Percentiles rank a stretch among this genome's conserved stretches.
Evolutionary conservation across 2,329 filamentous ascomycete species (phyloP).

Genomic region (Pseudopyricularia javanii): DNA sequence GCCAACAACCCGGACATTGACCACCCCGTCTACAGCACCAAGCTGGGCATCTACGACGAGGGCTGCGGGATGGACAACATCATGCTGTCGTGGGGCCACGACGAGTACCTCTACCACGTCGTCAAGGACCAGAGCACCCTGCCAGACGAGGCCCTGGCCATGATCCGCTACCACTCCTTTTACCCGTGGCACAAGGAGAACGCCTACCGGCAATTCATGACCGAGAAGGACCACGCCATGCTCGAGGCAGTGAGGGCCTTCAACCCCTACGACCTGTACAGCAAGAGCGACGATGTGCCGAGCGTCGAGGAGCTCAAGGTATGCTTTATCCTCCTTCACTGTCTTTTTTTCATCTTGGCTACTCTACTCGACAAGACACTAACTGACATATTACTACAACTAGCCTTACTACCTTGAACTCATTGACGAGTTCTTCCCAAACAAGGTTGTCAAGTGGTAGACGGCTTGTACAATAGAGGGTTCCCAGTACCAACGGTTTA

Average conservation of each 20-base stretch:
- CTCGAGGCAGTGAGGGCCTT: slow-evolving; percentile 72
- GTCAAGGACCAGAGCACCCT: slow-evolving; percentile 71
- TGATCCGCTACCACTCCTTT: slow-evolving; percentile 90
- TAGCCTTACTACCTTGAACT: slow-evolving; percentile 62
- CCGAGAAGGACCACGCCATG: slow-evolving; percentile 68
- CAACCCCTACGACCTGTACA: slow-evolving; percentile 86
- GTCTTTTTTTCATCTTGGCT: not conserved
- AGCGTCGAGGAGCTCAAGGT: slow-evolving; percentile 66
- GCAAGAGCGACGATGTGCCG: slow-evolving; percentile 76
- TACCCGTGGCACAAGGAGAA: slow-evolving; percentile 83
- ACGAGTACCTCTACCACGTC: slow-evolving; percentile 80
- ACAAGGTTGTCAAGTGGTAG: slow-evolving; percentile 57
- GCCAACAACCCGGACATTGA: slow-evolving; percentile 59
- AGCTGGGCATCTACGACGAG: slow-evolving; percentile 67
- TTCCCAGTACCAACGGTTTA: not conserved
- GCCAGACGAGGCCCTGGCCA: slow-evolving; percentile 72
- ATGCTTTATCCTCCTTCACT: slow-evolving; percentile 7
- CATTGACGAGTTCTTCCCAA: slow-evolving; percentile 63
- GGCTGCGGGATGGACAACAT: slow-evolving; percentile 77
- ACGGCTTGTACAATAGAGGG: not conserved
- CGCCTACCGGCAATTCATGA: slow-evolving; percentile 74
- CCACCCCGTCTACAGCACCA: slow-evolving; percentile 61
- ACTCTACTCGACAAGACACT: not conserved
- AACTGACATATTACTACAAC: slow-evolving; percentile 4
- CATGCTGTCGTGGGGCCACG: slow-evolving; percentile 84